A percentile compares a stretch with the other conserved stretches of the same genome.
These are phyloP conservation scores for Lasiosphaeria miniovina DNA, from an alignment of 495 filamentous ascomycete genomes.

Conservation along the genomic window DNA sequence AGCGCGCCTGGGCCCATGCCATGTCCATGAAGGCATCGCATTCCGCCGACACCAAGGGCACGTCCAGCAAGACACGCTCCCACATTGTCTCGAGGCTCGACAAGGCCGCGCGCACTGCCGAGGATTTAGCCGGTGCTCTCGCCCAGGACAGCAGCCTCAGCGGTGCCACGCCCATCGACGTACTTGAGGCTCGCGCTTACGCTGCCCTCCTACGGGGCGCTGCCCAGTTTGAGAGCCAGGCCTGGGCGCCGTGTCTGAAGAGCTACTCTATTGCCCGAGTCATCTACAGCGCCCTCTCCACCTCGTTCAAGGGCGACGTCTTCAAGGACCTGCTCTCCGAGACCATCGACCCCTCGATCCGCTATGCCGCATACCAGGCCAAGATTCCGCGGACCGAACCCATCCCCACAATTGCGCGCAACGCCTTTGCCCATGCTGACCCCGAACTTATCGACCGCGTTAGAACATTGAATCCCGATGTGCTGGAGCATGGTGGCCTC, in stretches of 20 bases:
- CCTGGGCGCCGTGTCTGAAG: constrained; percentile 74
- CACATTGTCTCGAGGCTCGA: constrained; percentile 85
- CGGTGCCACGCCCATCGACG: constrained; percentile 64
- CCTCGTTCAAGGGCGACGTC: constrained; percentile 61
- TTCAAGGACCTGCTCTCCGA: constrained; percentile 81
- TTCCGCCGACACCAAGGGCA: constrained; percentile 71
- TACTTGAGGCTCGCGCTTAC: constrained; percentile 87
- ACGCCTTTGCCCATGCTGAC: constrained; percentile 66
- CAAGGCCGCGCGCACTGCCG: constrained; percentile 71
- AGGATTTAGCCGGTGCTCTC: constrained; percentile 64
- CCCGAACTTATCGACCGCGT: constrained; percentile 60
- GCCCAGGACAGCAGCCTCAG: constrained; percentile 51
- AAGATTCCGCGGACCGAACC: constrained; percentile 80
- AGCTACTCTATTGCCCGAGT: constrained; percentile 74
- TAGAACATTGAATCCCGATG: constrained; percentile 66
- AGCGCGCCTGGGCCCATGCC: constrained; percentile 94
- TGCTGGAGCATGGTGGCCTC: constrained; percentile 61
- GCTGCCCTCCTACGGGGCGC: constrained; percentile 68
- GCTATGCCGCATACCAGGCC: constrained; percentile 89
- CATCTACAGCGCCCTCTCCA: constrained; percentile 71
- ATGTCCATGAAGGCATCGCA: constrained; percentile 89
- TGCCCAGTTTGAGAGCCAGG: constrained; percentile 78
- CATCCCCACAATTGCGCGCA: constrained; percentile 70
- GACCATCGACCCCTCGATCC: constrained; percentile 88
- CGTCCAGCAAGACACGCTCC: constrained; percentile 72